Evolutionary conservation across 306 rosid species (phyloP).

Genomic region (Fagus sylvatica): DNA sequence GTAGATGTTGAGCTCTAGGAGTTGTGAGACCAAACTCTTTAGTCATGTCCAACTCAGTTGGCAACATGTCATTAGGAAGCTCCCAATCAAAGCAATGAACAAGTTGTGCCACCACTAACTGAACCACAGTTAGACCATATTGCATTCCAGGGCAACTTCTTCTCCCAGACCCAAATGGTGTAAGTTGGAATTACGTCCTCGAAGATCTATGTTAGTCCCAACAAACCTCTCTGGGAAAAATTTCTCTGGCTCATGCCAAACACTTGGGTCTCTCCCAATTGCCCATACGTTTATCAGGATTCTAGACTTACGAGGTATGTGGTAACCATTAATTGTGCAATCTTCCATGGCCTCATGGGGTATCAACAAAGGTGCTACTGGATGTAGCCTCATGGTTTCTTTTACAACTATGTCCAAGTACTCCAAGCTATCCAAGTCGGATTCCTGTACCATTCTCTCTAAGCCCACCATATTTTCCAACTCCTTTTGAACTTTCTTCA

Average conservation of each 20-base stretch:
- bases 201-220: conserved; percentile 22
- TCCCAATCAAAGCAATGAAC: conserved; percentile 45
- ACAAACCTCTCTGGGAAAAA: conserved; percentile 36
- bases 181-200: conserved; percentile 33
- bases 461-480: conserved; percentile 51
- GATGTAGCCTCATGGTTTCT: conserved; percentile 62
- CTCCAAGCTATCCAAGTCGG: conserved; percentile 45
- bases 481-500: conserved; percentile 56
- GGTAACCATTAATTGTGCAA: conserved; percentile 41
- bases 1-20: conserved; percentile 31
- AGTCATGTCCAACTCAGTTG: conserved; percentile 38
- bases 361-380: conserved; percentile 54
- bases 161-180: conserved; percentile 43
- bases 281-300: conserved; percentile 32
- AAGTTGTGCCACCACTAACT: conserved; percentile 34
- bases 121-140: conserved; percentile 23
- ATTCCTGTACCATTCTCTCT: conserved; percentile 58
- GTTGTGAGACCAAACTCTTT: conserved; percentile 33
- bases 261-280: conserved; percentile 30
- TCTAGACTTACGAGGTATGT: conserved; percentile 47
- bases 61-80: conserved; percentile 32
- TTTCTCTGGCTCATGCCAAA: conserved; percentile 38
- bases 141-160: conserved; percentile 42
- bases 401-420: conserved; percentile 56
- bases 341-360: conserved; percentile 59